A percentile compares a stretch with the other conserved stretches of the same genome.
These are phyloP conservation scores for Lasiodiplodia citricola DNA, from an alignment of 2,329 filamentous ascomycete species.

Conservation along the genomic window DNA sequence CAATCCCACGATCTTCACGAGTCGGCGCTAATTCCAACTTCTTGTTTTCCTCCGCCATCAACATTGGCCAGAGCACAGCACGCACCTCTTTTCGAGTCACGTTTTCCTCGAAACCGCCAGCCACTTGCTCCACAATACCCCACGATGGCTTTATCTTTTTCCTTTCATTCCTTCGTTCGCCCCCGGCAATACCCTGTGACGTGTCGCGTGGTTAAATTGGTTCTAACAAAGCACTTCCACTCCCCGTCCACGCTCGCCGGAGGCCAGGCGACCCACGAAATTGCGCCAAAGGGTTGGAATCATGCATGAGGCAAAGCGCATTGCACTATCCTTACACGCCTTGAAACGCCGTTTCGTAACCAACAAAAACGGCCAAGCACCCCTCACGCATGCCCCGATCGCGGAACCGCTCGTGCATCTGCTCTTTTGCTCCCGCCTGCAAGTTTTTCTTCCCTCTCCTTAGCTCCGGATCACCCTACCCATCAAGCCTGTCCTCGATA, in stretches of 20 bases:
- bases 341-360: background rate
- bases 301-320: background rate
- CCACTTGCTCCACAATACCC: conserved; percentile 4
- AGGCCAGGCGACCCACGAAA: background rate
- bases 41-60: background rate
- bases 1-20: background rate
- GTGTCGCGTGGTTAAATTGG: conserved; percentile 1
- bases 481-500: background rate
- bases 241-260: background rate
- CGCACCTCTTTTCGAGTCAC: background rate
- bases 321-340: background rate
- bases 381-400: conserved; percentile 2
- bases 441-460: background rate
- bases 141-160: background rate
- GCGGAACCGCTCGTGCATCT: conserved; percentile 24
- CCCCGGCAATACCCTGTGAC: background rate
- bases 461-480: conserved; percentile 6
- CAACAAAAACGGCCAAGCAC: background rate
- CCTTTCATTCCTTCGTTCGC: background rate
- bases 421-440: background rate
- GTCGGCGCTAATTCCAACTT: conserved; percentile 21
- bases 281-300: background rate
- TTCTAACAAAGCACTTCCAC: background rate
- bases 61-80: conserved; percentile 1
- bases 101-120: background rate